Percentiles rank a stretch among this genome's conserved stretches.
These are phyloP conservation scores for Plasmodium adleri DNA, from an alignment of 169 alveolate genomes.

Conservation along the genomic window DNA sequence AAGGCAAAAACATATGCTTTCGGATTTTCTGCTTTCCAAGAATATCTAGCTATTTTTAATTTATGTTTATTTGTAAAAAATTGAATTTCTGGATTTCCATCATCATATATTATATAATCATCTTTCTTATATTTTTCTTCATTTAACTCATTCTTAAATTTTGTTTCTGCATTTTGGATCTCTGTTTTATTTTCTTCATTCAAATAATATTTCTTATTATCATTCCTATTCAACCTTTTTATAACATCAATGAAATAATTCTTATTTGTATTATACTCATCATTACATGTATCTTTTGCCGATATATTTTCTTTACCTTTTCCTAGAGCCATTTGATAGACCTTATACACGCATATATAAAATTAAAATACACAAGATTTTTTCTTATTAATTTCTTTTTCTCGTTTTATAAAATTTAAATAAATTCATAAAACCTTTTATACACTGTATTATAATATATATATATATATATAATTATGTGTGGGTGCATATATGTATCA, in stretches of 20 bases:
- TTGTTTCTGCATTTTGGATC: not conserved
- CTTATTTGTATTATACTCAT: too few relatives aligned
- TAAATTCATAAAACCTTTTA: too few relatives aligned
- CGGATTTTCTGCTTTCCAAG: constrained; percentile 76
- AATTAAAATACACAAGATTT: too few relatives aligned
- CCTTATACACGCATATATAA: too few relatives aligned
- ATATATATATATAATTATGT: too few relatives aligned
- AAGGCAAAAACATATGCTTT: constrained; percentile 80
- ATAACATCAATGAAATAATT: not conserved
- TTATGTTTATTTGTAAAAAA: constrained; percentile 79
- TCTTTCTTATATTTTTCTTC: constrained; percentile 9
- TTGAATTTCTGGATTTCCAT: constrained; percentile 78
- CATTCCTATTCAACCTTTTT: not conserved
- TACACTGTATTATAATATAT: too few relatives aligned
- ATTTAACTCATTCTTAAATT: constrained; percentile 7
- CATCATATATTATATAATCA: constrained; percentile 30
- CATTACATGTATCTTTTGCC: too few relatives aligned
- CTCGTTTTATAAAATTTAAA: too few relatives aligned
- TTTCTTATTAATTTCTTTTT: too few relatives aligned
- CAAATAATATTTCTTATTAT: not conserved
- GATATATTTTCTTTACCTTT: too few relatives aligned
- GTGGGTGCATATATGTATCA: too few relatives aligned
- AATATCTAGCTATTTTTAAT: constrained; percentile 81
- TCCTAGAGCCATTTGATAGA: too few relatives aligned
- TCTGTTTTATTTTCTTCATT: not conserved